A percentile compares a stretch with the other conserved stretches of the same genome.
These are phyloP conservation scores for Penicillium longicatenatum DNA, from an alignment of 495 filamentous ascomycete genomes.

Conservation along the genomic window DNA sequence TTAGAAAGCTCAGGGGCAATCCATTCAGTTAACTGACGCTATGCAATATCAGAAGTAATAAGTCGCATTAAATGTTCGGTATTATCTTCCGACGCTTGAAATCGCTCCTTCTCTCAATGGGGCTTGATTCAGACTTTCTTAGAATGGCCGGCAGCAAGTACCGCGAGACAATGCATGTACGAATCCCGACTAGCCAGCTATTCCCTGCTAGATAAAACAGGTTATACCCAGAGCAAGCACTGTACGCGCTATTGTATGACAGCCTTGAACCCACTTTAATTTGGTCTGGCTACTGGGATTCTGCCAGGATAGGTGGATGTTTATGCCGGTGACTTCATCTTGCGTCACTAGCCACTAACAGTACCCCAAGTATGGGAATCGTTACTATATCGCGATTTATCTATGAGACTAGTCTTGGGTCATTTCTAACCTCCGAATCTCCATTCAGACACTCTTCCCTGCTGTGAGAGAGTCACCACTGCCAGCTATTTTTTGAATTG, in stretches of 20 bases:
- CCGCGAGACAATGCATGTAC: neutral
- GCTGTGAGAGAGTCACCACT: neutral
- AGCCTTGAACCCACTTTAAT: neutral
- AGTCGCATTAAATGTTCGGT: neutral
- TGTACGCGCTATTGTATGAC: neutral
- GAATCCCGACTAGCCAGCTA: neutral
- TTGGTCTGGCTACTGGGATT: neutral
- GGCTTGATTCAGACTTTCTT: neutral
- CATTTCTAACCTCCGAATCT: neutral
- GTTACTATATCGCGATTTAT: neutral
- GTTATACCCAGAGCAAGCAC: neutral
- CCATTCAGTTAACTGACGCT: too few relatives aligned
- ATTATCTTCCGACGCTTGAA: neutral
- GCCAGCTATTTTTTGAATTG: neutral
- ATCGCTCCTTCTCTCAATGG: neutral
- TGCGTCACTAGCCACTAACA: conserved; percentile 1
- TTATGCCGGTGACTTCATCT: conserved; percentile 1
- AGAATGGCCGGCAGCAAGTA: neutral
- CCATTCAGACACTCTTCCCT: neutral
- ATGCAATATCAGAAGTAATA: too few relatives aligned
- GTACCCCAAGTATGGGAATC: neutral
- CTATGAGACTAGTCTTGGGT: neutral
- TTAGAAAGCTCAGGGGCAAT: too few relatives aligned
- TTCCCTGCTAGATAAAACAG: neutral
- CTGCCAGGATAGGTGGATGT: neutral